Evolutionary conservation across 2,329 filamentous ascomycete genomes (phyloP).

Genomic region (Pseudogymnoascus sp.): DNA sequence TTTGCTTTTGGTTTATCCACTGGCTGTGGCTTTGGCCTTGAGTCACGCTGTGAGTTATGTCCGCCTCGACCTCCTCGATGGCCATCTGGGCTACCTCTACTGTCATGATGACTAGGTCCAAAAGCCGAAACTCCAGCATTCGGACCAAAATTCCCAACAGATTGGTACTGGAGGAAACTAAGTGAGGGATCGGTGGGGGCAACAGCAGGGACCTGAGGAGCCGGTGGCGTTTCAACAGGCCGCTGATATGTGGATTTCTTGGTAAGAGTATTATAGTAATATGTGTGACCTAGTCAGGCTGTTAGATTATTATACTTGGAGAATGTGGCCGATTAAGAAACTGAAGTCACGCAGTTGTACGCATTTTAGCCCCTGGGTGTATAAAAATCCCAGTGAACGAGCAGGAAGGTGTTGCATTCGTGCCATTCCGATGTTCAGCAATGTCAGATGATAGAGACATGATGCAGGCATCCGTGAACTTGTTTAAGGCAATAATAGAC

Average conservation of each 20-base stretch:
- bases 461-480: not conserved
- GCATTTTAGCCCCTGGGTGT: not conserved
- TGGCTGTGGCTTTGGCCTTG: conserved; percentile 56
- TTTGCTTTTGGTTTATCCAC: conserved; percentile 76
- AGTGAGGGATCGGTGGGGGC: conserved; percentile 23
- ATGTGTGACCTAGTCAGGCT: conserved; percentile 57
- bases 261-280: conserved; percentile 78
- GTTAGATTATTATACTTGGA: conserved; percentile 17
- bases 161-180: conserved; percentile 38
- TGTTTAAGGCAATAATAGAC: not conserved
- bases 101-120: conserved; percentile 24
- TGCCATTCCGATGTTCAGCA: not conserved
- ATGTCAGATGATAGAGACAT: not conserved
- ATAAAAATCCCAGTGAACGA: not conserved
- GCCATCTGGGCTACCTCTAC: conserved; percentile 36
- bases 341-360: not conserved
- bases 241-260: conserved; percentile 83
- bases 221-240: conserved; percentile 42
- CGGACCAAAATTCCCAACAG: conserved; percentile 34
- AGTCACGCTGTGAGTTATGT: conserved; percentile 40
- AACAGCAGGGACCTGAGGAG: conserved; percentile 3
- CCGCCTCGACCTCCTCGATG: conserved; percentile 44
- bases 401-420: not conserved
- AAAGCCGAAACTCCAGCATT: conserved; percentile 28
- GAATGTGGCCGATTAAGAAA: not conserved